phyloP scores from a whole-genome alignment of 106 monocot genomes.

The Alisma plantagoaquatica region DNA sequence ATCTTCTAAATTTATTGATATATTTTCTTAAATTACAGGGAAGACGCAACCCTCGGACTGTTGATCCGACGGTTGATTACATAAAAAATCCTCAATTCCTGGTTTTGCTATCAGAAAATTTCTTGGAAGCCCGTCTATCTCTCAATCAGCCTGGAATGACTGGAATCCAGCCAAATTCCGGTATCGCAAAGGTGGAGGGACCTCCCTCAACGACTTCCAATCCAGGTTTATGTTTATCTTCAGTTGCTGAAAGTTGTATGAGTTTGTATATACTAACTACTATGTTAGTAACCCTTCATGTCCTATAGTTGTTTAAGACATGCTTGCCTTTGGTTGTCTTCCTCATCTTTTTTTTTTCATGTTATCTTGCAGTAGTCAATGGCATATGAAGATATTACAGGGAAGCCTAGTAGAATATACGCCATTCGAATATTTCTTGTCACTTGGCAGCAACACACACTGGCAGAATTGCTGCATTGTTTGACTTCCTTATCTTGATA shows the following conservation, averaged over 20 bases:
- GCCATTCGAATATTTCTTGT: too few relatives aligned
- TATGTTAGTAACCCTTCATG: too few relatives aligned
- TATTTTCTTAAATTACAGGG: conserved; percentile 35
- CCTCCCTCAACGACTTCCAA: conserved; percentile 20
- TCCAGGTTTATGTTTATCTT: conserved; percentile 26
- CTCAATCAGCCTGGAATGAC: conserved; percentile 42
- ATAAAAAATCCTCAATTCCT: conserved; percentile 63
- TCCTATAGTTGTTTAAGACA: too few relatives aligned
- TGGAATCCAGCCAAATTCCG: conserved; percentile 34
- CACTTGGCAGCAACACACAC: too few relatives aligned
- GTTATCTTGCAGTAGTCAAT: too few relatives aligned
- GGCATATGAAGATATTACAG: too few relatives aligned
- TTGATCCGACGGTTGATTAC: conserved; percentile 63
- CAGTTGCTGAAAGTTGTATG: conserved; percentile 54
- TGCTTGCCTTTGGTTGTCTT: too few relatives aligned
- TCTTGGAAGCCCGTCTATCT: conserved; percentile 74
- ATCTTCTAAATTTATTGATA: background rate
- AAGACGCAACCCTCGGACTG: conserved; percentile 50
- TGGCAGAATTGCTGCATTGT: too few relatives aligned
- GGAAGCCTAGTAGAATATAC: too few relatives aligned
- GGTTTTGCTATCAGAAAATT: conserved; percentile 80
- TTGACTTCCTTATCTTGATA: too few relatives aligned
- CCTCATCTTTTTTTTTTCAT: too few relatives aligned
- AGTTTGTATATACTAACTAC: too few relatives aligned
- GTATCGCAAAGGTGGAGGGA: conserved; percentile 45